These are phyloP conservation scores for Colletotrichum musae DNA, from an alignment of 2,329 filamentous ascomycete species.

Conservation along the genomic window DNA sequence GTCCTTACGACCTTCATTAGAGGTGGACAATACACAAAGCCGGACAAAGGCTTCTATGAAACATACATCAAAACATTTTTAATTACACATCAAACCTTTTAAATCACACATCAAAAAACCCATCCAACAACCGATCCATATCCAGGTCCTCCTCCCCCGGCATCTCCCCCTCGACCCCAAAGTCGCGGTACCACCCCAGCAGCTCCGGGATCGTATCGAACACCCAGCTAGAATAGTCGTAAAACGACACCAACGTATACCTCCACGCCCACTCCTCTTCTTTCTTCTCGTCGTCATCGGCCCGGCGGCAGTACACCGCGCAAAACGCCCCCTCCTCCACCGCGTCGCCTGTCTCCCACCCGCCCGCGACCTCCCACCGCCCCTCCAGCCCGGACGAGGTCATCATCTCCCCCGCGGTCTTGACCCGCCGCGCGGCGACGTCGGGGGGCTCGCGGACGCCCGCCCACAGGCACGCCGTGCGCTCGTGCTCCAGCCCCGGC, in stretches of 20 bases:
- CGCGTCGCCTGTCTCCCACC: slow-evolving; percentile 1
- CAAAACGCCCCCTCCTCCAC: slow-evolving; percentile 8
- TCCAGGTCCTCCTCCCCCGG: slow-evolving; percentile 1
- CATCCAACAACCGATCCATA: background rate
- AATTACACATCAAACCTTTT: too few relatives aligned
- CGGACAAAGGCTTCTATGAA: too few relatives aligned
- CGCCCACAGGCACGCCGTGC: background rate
- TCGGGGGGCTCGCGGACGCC: background rate
- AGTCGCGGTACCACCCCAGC: slow-evolving; percentile 7
- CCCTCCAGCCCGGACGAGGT: background rate
- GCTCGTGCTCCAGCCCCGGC: slow-evolving; percentile 2
- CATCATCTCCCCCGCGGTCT: slow-evolving; percentile 3
- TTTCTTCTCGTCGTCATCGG: background rate
- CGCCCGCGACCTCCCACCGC: slow-evolving; percentile 16
- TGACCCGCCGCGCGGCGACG: background rate
- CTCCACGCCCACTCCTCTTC: background rate
- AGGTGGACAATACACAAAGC: too few relatives aligned
- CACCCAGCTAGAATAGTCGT: slow-evolving; percentile 4
- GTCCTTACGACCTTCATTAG: too few relatives aligned
- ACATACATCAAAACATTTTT: too few relatives aligned
- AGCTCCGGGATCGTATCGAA: slow-evolving; percentile 4
- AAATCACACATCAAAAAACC: background rate
- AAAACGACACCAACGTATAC: slow-evolving; percentile 3
- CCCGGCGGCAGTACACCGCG: slow-evolving; percentile 11
- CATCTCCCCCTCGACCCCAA: slow-evolving; percentile 2